A percentile compares a stretch with the other conserved stretches of the same genome.
These are phyloP conservation scores for Blastomyces parvus DNA, from an alignment of 2,329 filamentous ascomycete genomes.

Conservation along the genomic window DNA sequence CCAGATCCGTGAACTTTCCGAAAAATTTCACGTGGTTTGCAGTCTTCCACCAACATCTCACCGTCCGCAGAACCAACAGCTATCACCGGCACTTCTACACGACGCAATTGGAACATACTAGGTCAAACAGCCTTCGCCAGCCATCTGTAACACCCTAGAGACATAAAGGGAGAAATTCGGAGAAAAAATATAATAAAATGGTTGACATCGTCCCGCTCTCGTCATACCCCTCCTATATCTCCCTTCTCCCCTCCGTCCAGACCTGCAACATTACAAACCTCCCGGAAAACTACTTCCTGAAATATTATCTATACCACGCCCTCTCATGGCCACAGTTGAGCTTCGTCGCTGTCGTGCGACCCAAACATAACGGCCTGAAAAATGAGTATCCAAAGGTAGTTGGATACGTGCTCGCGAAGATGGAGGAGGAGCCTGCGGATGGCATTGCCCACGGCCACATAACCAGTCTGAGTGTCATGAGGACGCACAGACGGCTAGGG, in stretches of 20 bases:
- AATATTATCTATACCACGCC: constrained; percentile 99
- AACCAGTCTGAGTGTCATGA: constrained; percentile 89
- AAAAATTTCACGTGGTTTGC: constrained; percentile 1
- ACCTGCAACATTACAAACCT: constrained; percentile 98
- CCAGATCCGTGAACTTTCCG: not conserved
- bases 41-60: not conserved
- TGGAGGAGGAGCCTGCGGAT: constrained; percentile 94
- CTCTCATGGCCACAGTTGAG: constrained; percentile 96
- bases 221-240: constrained; percentile 56
- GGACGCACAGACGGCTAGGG: constrained; percentile 80
- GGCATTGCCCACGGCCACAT: constrained; percentile 93
- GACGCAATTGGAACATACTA: not conserved
- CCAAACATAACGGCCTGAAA: constrained; percentile 49
- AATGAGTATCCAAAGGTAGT: constrained; percentile 88
- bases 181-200: constrained; percentile 26
- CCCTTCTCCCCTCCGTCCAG: constrained; percentile 77
- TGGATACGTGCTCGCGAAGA: constrained; percentile 98
- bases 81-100: not conserved
- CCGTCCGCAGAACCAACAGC: not conserved
- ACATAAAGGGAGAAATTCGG: not conserved
- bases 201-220: constrained; percentile 42
- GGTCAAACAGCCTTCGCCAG: not conserved
- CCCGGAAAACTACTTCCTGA: constrained; percentile 99
- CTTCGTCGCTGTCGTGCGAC: constrained; percentile 90
- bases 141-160: not conserved